phyloP scores from a whole-genome alignment of 73 alveolate species.

The Paramecium pentaurelia region DNA sequence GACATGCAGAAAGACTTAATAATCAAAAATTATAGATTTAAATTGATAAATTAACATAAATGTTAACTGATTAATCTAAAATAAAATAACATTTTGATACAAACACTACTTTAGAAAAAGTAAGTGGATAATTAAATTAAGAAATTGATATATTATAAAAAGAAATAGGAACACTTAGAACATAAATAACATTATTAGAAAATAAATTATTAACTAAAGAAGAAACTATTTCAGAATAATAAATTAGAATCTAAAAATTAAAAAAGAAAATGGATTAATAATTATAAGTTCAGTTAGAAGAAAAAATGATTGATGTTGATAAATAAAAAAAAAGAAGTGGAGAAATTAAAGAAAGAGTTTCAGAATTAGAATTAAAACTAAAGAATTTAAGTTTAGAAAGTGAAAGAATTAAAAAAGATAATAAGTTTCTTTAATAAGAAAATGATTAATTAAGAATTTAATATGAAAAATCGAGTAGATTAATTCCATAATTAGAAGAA shows the following conservation, averaged over 20 bases:
- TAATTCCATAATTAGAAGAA: slow-evolving; percentile 9
- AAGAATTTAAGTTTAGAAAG: background rate
- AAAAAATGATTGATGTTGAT: slow-evolving; percentile 25
- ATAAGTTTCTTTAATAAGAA: slow-evolving; percentile 20
- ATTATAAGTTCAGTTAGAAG: background rate
- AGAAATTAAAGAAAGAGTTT: slow-evolving; percentile 24
- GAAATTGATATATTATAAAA: background rate
- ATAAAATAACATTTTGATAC: background rate
- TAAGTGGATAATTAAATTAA: background rate
- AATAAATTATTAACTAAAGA: slow-evolving; percentile 27
- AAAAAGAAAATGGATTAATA: slow-evolving; percentile 32
- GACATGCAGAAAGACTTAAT: slow-evolving; percentile 41
- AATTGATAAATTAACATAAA: background rate
- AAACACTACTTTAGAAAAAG: slow-evolving; percentile 25
- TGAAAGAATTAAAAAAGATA: slow-evolving; percentile 40
- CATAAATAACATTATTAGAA: background rate
- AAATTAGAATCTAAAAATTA: slow-evolving; percentile 25
- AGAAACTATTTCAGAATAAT: background rate
- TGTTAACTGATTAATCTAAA: background rate
- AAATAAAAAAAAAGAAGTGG: slow-evolving; percentile 20
- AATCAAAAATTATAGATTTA: background rate
- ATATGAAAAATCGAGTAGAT: background rate
- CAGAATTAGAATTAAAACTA: slow-evolving; percentile 27
- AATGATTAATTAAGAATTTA: slow-evolving; percentile 30
- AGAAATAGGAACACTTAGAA: background rate